Conservation (phyloP, 108 stramenopile species). For the Stephanodiscus triporus region DNA sequence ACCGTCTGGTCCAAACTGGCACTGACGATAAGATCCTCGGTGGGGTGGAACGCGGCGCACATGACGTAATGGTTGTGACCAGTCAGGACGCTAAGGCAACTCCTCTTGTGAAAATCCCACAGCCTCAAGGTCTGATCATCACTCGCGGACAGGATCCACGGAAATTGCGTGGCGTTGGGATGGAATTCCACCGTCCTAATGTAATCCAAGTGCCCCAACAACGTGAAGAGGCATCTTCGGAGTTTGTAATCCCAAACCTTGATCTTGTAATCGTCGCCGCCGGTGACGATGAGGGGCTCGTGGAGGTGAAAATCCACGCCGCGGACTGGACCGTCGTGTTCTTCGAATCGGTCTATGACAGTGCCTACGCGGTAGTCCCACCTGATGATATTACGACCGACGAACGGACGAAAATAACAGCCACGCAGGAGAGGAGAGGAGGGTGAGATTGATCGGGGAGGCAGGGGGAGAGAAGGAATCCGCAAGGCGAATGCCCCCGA, state of each 20-base stretch:
- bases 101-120: constrained; percentile 99
- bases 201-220: constrained; percentile 99
- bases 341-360: constrained; percentile 97
- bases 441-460: background rate
- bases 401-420: background rate
- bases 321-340: constrained; percentile 99
- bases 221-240: constrained; percentile 96
- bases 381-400: constrained; percentile 54
- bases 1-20: constrained; percentile 99
- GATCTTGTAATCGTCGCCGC: constrained; percentile 99
- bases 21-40: constrained; percentile 98
- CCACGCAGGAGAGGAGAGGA: background rate
- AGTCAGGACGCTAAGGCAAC: constrained; percentile 96
- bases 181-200: constrained; percentile 99
- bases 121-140: constrained; percentile 98
- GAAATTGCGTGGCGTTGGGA: constrained; percentile 91
- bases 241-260: constrained; percentile 99
- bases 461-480: background rate
- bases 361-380: constrained; percentile 99
- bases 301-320: constrained; percentile 98
- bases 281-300: constrained; percentile 95
- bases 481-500: background rate
- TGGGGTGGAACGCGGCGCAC: constrained; percentile 99
- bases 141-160: constrained; percentile 93
- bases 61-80: constrained; percentile 99